Evolutionary conservation across 169 alveolate species (phyloP).

Genomic region (Pseudocohnilembus persalinus): DNA sequence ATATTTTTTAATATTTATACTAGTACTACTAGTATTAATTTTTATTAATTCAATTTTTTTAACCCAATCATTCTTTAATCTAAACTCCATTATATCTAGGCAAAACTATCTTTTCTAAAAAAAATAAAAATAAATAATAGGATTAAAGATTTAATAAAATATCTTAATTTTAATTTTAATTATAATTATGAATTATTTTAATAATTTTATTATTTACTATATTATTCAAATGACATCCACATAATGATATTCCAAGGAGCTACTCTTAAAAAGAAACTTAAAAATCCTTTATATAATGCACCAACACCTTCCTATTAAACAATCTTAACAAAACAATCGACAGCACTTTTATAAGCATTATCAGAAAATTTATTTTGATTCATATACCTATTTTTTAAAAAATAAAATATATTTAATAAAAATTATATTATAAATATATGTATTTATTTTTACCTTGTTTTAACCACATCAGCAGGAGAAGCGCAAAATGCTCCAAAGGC

Average conservation of each 20-base stretch:
- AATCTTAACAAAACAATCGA: slow-evolving; percentile 4
- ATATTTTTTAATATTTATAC: too few relatives aligned
- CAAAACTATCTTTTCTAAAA: too few relatives aligned
- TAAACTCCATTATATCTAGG: too few relatives aligned
- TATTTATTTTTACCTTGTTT: slow-evolving; percentile 20
- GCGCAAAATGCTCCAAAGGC: slow-evolving; percentile 24
- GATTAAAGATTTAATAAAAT: too few relatives aligned
- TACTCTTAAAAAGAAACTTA: slow-evolving; percentile 23
- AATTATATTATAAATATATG: too few relatives aligned
- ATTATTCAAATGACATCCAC: slow-evolving; percentile 22
- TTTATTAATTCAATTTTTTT: too few relatives aligned
- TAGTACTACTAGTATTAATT: too few relatives aligned
- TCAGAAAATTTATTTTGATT: neutral
- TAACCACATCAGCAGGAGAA: slow-evolving; percentile 33
- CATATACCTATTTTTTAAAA: neutral
- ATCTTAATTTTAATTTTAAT: too few relatives aligned
- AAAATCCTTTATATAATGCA: slow-evolving; percentile 31
- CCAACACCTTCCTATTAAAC: slow-evolving; percentile 21
- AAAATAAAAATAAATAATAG: too few relatives aligned
- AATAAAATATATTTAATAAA: neutral
- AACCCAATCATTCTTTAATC: too few relatives aligned
- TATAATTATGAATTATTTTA: too few relatives aligned
- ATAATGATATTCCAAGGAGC: slow-evolving; percentile 28
- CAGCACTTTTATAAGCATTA: slow-evolving; percentile 13
- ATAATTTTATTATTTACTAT: neutral